Evolutionary conservation across 257 asterid genomes (phyloP).

Genomic region (Cynanchum wilfordii): DNA sequence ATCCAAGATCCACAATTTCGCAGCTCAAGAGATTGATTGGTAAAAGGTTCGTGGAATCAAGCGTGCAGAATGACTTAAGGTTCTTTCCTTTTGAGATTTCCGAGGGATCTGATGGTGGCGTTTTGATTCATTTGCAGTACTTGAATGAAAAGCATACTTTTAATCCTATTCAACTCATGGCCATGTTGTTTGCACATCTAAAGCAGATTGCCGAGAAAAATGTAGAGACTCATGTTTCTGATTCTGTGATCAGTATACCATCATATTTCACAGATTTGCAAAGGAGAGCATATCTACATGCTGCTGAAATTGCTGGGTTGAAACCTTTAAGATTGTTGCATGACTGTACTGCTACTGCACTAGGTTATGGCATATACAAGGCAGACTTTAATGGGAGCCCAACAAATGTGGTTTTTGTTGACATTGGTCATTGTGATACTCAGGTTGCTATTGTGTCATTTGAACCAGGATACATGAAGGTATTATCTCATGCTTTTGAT

Average conservation of each 20-base stretch:
- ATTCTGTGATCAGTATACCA: slow-evolving; percentile 85
- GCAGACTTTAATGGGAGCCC: slow-evolving; percentile 54
- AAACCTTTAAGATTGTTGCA: slow-evolving; percentile 79
- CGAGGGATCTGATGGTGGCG: slow-evolving; percentile 74
- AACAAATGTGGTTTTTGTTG: slow-evolving; percentile 74
- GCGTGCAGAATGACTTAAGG: slow-evolving; percentile 67
- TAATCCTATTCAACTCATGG: slow-evolving; percentile 74
- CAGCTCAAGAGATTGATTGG: slow-evolving; percentile 93
- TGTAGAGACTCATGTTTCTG: slow-evolving; percentile 49
- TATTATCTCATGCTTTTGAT: slow-evolving; percentile 82
- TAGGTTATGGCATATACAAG: slow-evolving; percentile 92
- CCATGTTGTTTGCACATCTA: slow-evolving; percentile 76
- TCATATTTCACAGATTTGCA: slow-evolving; percentile 81
- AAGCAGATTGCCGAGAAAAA: slow-evolving; percentile 73
- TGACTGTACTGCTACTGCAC: slow-evolving; percentile 87
- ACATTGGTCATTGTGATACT: slow-evolving; percentile 91
- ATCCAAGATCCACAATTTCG: slow-evolving; percentile 85
- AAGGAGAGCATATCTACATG: slow-evolving; percentile 78
- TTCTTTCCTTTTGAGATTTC: slow-evolving; percentile 72
- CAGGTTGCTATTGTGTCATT: slow-evolving; percentile 84
- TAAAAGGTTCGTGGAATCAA: slow-evolving; percentile 46
- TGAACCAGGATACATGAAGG: slow-evolving; percentile 69
- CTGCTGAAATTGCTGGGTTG: slow-evolving; percentile 90
- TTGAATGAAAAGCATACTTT: slow-evolving; percentile 58
- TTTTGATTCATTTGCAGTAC: slow-evolving; percentile 60